Evolutionary conservation across 116 monocot genomes (phyloP), one percentile per base, ranked within the genome.

Genomic region (Zostera marina): DNA sequence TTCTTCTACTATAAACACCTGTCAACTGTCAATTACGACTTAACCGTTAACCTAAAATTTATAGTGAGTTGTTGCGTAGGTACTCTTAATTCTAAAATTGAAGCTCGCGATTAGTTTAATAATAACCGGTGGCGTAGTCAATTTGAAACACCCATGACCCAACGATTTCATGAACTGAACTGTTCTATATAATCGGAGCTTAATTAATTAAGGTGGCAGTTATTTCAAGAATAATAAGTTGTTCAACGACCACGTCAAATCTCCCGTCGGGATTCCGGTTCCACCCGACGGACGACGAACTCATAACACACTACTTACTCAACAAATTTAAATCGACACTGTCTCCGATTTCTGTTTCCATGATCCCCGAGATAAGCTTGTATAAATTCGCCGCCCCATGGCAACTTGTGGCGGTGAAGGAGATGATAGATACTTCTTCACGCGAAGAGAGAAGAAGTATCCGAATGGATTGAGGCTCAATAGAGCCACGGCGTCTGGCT

Each of bases 361-460:
- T 72, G 59, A 72, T 65, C 26, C 72, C 65, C 4, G 72, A 59
- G 20, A 25, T 72, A 52, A 65, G 65, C 53, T 60, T 72, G 52
- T 72, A 72, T 65, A 65, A 54, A 53, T 65, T 59, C 26, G 65
- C 65, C 26, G 65, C 65, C 21, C 72, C 72, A 17, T 72, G 72
- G 72, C 21, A 72, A 12, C 46, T 42, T 9, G 13, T n/a, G 1
- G 10, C 16, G 70, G 63, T n/a, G 74, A 5, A 11, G 44, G 44
- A 45, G 12, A 70, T 1, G 79, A 79, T 44, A 70, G 79, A 70
- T 79, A 64, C 70, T 79, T 79, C 73, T 76, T 76, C 45, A 70
- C 61, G 39, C 75, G 70, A 10, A 11, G 75, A 15, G 70, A 75
- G 55, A 49, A 70, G 48, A 73, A 73, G 61, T 73, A 73, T 23